Base-by-base conservation (phyloP, 148 eudicot species). In the Polygonum maritimum region DNA sequence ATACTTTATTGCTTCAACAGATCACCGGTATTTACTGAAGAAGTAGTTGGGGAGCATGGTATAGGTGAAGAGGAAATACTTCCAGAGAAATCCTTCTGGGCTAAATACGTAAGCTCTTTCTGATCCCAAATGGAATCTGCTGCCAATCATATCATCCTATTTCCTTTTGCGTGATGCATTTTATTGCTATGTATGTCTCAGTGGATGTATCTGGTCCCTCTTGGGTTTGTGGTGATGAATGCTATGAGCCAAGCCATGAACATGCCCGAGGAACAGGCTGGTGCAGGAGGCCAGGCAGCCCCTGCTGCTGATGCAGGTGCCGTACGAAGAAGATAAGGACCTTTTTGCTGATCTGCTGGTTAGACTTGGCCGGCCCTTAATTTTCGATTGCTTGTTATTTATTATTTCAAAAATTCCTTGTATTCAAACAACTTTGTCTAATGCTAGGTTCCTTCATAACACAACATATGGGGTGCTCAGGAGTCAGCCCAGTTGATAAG, bases 151-250 rank as follows among this genome's bases (percentile, higher is more conserved):
- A 44, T 44, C 9, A 8, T 7, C 47, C 47, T 41, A 31, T 7
- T 6, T 15, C 21, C 44, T 21, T 19, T 72, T 19, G 35, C 33
- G 16, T 72, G 44, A 41, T n/a, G 41, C 26, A n/a, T 36, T 33
- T 14, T 26, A 31, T 63, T 48, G 38, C 63, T 75, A 6, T 79
- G 13, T 52, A n/a, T 76, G 80, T 82, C 77, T 70, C 97, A 95
- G 99, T 95, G 99, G 99, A 95, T 95, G 99, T 95, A 92, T 80
- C 65, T 93, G 80, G 86, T 95, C 69, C 99, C 99, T 78, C 91
- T 95, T 75, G 99, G 94, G 60, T 85, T 95, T 71, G 85, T 95
- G 57, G 82, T 92, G 78, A 90, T 91, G 93, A 92, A 95, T 84
- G 97, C 97, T 69, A 75, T 95, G 75, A 95, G 97, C 21, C 99